These are phyloP conservation scores for Cavenderia fasciculata DNA, from an alignment of 78 protist genomes.

Conservation along the genomic window DNA sequence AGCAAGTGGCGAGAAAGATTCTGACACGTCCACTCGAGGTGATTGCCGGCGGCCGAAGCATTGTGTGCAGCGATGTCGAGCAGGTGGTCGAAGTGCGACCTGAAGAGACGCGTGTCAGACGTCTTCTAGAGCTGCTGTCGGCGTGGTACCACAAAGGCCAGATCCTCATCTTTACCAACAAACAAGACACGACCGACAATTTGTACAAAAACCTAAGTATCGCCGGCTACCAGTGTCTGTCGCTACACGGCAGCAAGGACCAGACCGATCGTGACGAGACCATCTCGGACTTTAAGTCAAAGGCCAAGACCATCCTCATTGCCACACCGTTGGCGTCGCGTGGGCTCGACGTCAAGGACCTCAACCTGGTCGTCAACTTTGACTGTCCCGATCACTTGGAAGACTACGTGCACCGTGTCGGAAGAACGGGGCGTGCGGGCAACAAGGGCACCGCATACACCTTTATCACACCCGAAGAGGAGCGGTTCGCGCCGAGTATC, in stretches of 20 bases:
- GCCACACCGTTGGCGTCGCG: constrained; percentile 98
- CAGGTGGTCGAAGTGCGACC: constrained; percentile 93
- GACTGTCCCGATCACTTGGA: constrained; percentile 96
- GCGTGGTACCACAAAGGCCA: constrained; percentile 69
- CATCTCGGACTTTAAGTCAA: constrained; percentile 89
- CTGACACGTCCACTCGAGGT: constrained; percentile 93
- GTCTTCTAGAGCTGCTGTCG: constrained; percentile 85
- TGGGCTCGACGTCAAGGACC: constrained; percentile 97
- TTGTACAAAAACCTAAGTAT: constrained; percentile 81
- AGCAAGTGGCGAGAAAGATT: constrained; percentile 82
- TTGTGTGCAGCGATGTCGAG: constrained; percentile 84
- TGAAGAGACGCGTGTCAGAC: constrained; percentile 54
- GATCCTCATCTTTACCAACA: constrained; percentile 94
- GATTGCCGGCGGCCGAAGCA: constrained; percentile 92
- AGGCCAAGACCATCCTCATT: constrained; percentile 84
- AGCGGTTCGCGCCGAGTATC: constrained; percentile 78
- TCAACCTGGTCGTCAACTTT: constrained; percentile 95
- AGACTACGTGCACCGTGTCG: constrained; percentile 98
- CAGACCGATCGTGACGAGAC: constrained; percentile 96
- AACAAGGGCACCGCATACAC: constrained; percentile 94
- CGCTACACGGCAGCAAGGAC: constrained; percentile 98
- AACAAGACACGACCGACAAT: constrained; percentile 89
- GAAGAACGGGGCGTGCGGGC: constrained; percentile 99
- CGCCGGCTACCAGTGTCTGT: constrained; percentile 79
- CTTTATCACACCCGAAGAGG: constrained; percentile 90